Evolutionary conservation across 306 rosid species (phyloP).

Genomic region (Myrica gale): DNA sequence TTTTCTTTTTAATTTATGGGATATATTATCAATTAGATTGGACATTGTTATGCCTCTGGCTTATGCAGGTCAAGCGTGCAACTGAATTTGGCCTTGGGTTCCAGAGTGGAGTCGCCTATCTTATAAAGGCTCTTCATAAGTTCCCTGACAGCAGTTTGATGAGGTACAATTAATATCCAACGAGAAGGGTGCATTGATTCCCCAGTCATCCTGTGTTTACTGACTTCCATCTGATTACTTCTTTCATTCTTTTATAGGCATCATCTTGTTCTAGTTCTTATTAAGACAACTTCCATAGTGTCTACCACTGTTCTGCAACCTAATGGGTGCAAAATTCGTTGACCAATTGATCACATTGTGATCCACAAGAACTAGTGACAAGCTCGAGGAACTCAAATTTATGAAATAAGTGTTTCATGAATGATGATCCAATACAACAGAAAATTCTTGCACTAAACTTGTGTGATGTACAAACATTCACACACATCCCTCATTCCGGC

Average conservation of each 20-base stretch:
- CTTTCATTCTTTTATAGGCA: neutral
- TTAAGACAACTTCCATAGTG: neutral
- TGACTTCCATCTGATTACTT: neutral
- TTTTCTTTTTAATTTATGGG: neutral
- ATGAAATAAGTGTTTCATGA: neutral
- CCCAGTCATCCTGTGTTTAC: neutral
- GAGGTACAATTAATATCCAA: constrained; percentile 47
- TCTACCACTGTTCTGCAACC: neutral
- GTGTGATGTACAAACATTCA: neutral
- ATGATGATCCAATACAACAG: neutral
- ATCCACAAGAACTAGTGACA: neutral
- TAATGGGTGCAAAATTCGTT: neutral
- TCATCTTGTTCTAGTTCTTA: constrained; percentile 1
- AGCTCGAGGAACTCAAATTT: neutral
- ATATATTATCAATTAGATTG: neutral
- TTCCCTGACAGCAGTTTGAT: constrained; percentile 68
- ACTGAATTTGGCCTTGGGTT: constrained; percentile 52
- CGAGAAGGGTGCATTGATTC: constrained; percentile 2
- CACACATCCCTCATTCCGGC: neutral
- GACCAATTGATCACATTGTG: neutral
- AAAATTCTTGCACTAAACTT: neutral
- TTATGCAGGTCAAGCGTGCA: constrained; percentile 61
- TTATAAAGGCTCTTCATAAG: constrained; percentile 79
- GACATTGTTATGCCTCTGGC: constrained; percentile 18
- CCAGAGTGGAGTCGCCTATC: constrained; percentile 66